Conservation (phyloP, 208 protist species). For the Wallacemonas sp. region DNA sequence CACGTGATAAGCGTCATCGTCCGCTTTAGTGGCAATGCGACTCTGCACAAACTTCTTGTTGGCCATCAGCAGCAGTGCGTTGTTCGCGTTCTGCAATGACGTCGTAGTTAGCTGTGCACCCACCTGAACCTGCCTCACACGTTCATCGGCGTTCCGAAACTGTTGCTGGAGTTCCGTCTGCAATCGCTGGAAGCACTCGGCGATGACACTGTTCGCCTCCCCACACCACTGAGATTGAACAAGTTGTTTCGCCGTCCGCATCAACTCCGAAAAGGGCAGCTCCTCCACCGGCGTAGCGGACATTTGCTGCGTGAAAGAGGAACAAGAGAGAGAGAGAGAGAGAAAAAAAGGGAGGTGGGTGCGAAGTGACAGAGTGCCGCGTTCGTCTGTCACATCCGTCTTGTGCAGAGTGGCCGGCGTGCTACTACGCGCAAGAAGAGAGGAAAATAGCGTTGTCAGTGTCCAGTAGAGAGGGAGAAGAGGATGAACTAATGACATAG, state of each 20-base stretch:
- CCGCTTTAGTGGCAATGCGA: constrained; percentile 52
- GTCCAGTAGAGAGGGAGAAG: too few species aligned
- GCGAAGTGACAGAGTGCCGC: too few species aligned
- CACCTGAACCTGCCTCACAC: neutral
- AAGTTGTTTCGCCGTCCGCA: constrained; percentile 24
- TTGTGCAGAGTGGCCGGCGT: too few species aligned
- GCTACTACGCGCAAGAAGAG: too few species aligned
- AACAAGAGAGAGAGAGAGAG: neutral
- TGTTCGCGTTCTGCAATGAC: constrained; percentile 55
- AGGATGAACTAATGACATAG: too few species aligned
- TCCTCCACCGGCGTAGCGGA: neutral
- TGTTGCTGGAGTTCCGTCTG: neutral
- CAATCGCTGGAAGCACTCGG: constrained; percentile 6
- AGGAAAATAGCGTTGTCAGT: too few species aligned
- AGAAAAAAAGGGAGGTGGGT: neutral
- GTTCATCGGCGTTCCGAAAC: neutral
- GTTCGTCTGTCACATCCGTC: too few species aligned
- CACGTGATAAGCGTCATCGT: neutral
- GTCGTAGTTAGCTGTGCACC: constrained; percentile 6
- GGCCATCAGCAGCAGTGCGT: constrained; percentile 52
- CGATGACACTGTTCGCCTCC: constrained; percentile 41
- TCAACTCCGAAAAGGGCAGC: neutral
- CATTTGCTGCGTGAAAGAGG: neutral
- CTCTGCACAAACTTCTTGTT: constrained; percentile 80
- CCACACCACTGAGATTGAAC: constrained; percentile 36